These are phyloP conservation scores for Boletus insuetus DNA, from an alignment of 768 basidiomycete species.

Conservation along the genomic window DNA sequence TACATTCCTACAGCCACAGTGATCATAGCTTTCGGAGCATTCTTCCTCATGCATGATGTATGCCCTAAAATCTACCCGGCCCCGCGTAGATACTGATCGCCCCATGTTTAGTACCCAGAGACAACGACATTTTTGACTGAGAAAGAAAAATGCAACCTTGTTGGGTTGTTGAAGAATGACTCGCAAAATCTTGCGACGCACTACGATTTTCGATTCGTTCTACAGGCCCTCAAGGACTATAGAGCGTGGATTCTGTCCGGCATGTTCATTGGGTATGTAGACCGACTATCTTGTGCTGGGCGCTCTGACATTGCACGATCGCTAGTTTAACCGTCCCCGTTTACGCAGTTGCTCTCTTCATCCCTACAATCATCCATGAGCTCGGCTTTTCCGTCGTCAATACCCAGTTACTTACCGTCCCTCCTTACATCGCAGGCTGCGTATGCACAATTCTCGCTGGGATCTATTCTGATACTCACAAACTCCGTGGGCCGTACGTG, in stretches of 20 bases:
- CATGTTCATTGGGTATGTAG: constrained; percentile 40
- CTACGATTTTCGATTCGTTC: constrained; percentile 44
- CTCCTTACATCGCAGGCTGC: constrained; percentile 47
- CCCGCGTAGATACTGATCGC: not conserved
- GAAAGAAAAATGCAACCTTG: constrained; percentile 38
- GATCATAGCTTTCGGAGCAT: constrained; percentile 27
- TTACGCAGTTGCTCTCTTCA: constrained; percentile 48
- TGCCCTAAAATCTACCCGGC: not conserved
- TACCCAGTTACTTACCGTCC: constrained; percentile 48
- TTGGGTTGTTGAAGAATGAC: constrained; percentile 41
- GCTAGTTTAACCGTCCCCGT: constrained; percentile 41
- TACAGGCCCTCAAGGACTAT: constrained; percentile 48
- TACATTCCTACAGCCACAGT: constrained; percentile 19
- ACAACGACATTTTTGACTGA: constrained; percentile 54
- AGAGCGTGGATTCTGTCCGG: constrained; percentile 32
- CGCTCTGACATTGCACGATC: not conserved
- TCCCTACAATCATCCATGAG: constrained; percentile 47
- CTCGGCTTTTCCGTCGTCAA: constrained; percentile 49
- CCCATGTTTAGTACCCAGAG: constrained; percentile 45
- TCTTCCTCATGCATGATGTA: constrained; percentile 56
- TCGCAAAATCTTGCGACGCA: constrained; percentile 43
- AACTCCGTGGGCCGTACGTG: constrained; percentile 49
- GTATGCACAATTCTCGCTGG: constrained; percentile 42
- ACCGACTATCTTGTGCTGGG: not conserved
- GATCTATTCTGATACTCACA: constrained; percentile 39